These are phyloP conservation scores for Graphium sp. DNA, from an alignment of 2,329 filamentous ascomycete genomes.

Conservation along the genomic window DNA sequence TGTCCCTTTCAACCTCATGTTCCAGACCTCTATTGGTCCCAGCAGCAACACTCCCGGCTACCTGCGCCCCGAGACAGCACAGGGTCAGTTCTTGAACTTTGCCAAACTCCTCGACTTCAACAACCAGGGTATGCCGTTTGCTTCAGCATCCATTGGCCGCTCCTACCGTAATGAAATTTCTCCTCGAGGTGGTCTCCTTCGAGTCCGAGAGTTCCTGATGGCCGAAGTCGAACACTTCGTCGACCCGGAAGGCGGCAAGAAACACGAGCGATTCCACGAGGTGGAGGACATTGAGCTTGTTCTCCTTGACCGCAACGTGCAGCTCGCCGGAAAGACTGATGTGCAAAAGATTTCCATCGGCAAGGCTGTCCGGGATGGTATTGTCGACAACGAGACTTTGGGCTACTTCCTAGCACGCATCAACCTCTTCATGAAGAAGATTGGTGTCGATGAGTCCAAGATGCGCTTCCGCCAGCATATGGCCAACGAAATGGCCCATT, in stretches of 20 bases:
- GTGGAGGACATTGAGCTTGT: constrained; percentile 71
- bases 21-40: constrained; percentile 86
- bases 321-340: constrained; percentile 71
- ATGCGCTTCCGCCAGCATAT: constrained; percentile 96
- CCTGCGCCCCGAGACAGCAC: constrained; percentile 84
- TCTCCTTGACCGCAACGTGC: constrained; percentile 70
- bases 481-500: constrained; percentile 65
- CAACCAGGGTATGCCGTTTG: constrained; percentile 88
- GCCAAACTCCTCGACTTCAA: constrained; percentile 93
- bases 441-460: constrained; percentile 77
- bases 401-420: constrained; percentile 96
- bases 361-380: constrained; percentile 63
- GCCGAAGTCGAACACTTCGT: constrained; percentile 98
- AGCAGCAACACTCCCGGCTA: constrained; percentile 77
- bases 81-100: constrained; percentile 97
- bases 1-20: constrained; percentile 96
- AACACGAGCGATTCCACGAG: constrained; percentile 74
- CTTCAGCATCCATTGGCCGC: constrained; percentile 92
- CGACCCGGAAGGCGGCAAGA: constrained; percentile 87
- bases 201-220: constrained; percentile 96
- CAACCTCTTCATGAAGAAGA: constrained; percentile 72
- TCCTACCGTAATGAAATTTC: constrained; percentile 98
- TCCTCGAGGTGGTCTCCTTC: constrained; percentile 73
- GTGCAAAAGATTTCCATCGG: constrained; percentile 63
- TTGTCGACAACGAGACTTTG: constrained; percentile 94